Percentiles rank a stretch among this genome's conserved stretches.
Evolutionary conservation across 306 rosid genomes (phyloP).

Genomic region (Aeschynomene evenia): DNA sequence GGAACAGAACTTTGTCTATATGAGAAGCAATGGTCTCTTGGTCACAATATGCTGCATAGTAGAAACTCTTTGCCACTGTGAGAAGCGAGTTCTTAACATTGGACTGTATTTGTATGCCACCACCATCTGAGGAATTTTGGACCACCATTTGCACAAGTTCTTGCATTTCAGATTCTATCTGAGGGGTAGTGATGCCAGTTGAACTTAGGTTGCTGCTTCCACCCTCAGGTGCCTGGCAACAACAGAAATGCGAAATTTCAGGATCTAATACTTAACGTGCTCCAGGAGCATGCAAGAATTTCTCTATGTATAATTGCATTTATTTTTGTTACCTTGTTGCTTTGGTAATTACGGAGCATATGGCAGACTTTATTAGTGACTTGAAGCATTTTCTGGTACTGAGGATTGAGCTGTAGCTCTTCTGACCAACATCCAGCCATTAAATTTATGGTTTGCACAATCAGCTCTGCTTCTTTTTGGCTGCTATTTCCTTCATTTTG

Average conservation of each 20-base stretch:
- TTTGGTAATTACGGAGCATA: conserved; percentile 44
- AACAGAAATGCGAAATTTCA: neutral
- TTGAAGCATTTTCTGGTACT: conserved; percentile 37
- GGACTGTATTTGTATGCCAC: conserved; percentile 38
- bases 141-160: conserved; percentile 60
- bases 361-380: conserved; percentile 58
- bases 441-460: conserved; percentile 55
- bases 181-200: conserved; percentile 10
- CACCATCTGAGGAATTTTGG: conserved; percentile 41
- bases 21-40: conserved; percentile 52
- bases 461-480: conserved; percentile 56
- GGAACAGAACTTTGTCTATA: conserved; percentile 63
- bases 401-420: conserved; percentile 43
- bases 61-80: conserved; percentile 61
- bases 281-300: too few species aligned
- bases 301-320: too few species aligned
- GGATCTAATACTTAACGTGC: neutral
- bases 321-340: conserved; percentile 44
- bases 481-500: conserved; percentile 44
- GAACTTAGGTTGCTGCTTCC: conserved; percentile 21
- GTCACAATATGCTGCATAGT: conserved; percentile 59
- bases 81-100: conserved; percentile 60
- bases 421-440: conserved; percentile 50
- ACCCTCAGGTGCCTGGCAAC: conserved; percentile 39
- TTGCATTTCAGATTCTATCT: conserved; percentile 73